Conservation (phyloP, 306 rosid species). For the Spatholobus suberectus region DNA sequence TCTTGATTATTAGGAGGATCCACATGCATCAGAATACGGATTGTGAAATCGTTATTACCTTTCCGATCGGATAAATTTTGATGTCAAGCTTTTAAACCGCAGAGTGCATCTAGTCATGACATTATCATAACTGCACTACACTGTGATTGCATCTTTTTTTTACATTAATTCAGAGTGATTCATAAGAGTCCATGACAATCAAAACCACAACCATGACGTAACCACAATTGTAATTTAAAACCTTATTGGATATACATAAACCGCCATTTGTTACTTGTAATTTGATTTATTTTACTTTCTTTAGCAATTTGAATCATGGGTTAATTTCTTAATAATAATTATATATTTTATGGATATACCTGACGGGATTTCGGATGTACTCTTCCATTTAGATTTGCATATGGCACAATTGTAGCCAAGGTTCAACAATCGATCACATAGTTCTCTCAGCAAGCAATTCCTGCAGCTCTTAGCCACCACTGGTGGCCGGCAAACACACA, state of each 20-base stretch:
- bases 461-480: slow-evolving; percentile 60
- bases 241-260: background rate
- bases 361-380: slow-evolving; percentile 59
- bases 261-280: background rate
- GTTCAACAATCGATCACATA: slow-evolving; percentile 57
- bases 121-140: background rate
- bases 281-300: background rate
- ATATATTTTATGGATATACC: slow-evolving; percentile 55
- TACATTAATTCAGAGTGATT: background rate
- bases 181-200: background rate
- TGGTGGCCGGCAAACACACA: slow-evolving; percentile 57
- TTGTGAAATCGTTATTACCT: too few species aligned
- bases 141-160: background rate
- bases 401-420: slow-evolving; percentile 67
- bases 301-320: background rate
- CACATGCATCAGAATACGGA: too few species aligned
- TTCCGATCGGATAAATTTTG: too few species aligned
- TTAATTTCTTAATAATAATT: background rate
- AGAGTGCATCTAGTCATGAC: background rate
- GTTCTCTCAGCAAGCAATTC: slow-evolving; percentile 64
- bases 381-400: slow-evolving; percentile 79
- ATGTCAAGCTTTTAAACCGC: too few species aligned
- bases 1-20: too few species aligned
- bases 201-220: background rate
- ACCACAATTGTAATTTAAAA: background rate